These are phyloP conservation scores for Verbena officinalis DNA, from an alignment of 257 asterid genomes.

Conservation along the genomic window DNA sequence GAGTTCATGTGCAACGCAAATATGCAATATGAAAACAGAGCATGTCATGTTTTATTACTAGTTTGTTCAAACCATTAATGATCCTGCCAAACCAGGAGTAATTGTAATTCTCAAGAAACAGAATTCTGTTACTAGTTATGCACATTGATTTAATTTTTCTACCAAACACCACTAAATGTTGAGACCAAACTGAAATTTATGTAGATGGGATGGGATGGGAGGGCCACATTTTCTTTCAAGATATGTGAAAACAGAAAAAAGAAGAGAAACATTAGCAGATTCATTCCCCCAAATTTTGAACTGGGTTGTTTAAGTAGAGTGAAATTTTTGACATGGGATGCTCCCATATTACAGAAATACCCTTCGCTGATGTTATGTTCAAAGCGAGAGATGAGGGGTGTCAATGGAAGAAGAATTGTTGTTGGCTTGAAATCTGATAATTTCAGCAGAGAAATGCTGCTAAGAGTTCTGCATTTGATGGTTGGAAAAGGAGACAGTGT, in stretches of 20 bases:
- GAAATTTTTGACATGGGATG: conserved; percentile 34
- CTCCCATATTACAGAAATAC: conserved; percentile 9
- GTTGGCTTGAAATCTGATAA: conserved; percentile 74
- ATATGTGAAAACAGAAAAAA: not conserved
- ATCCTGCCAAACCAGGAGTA: conserved; percentile 8
- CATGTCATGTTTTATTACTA: not conserved
- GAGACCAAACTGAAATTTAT: conserved; percentile 31
- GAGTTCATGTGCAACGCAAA: not conserved
- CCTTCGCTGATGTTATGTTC: conserved; percentile 37
- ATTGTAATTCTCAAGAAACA: not conserved
- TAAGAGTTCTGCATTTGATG: conserved; percentile 47
- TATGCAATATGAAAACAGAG: not conserved
- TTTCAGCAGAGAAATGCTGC: conserved; percentile 72
- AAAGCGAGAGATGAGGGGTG: conserved; percentile 37
- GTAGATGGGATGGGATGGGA: no score
- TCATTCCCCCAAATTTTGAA: conserved; percentile 2
- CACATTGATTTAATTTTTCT: not conserved
- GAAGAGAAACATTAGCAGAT: conserved; percentile 2
- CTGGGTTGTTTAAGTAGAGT: not conserved
- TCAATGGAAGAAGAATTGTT: conserved; percentile 47
- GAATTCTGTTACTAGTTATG: not conserved
- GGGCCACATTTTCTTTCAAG: conserved; percentile 29
- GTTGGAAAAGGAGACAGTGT: conserved; percentile 55
- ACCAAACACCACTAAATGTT: conserved; percentile 39
- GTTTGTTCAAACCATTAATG: conserved; percentile 14